These are phyloP conservation scores for Gossypium davidsonii DNA, from an alignment of 441 rosid genomes.

Conservation along the genomic window DNA sequence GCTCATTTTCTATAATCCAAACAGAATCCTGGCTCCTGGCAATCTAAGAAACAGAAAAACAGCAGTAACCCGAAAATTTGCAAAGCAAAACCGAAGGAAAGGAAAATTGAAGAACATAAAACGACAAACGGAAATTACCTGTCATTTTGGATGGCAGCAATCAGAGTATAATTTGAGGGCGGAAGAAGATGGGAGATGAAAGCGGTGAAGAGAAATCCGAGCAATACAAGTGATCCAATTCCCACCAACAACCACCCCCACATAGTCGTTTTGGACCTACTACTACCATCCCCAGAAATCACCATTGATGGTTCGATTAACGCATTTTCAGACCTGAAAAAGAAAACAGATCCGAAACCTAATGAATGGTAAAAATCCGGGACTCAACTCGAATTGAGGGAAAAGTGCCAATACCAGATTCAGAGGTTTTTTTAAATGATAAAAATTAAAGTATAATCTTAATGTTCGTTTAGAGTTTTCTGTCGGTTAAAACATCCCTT, in stretches of 20 bases:
- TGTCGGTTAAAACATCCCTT: too few relatives aligned
- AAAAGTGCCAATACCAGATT: neutral
- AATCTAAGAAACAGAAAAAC: neutral
- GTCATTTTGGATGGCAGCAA: constrained; percentile 45
- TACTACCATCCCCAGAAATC: neutral
- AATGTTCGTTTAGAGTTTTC: too few relatives aligned
- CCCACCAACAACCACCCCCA: constrained; percentile 30
- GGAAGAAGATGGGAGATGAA: constrained; percentile 41
- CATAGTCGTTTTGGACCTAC: neutral
- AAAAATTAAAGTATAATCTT: too few relatives aligned
- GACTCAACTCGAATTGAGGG: neutral
- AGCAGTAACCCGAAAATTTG: neutral
- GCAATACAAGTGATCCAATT: constrained; percentile 25
- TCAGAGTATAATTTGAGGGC: constrained; percentile 25
- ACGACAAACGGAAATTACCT: neutral
- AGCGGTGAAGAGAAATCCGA: constrained; percentile 36
- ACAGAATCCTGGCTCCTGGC: neutral
- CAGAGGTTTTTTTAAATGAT: neutral
- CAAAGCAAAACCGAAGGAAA: neutral
- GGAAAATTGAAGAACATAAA: neutral
- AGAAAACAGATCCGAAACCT: neutral
- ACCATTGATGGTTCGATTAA: neutral
- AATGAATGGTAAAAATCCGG: neutral
- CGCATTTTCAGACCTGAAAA: neutral
- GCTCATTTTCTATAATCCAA: neutral